Evolutionary conservation across 495 filamentous ascomycete genomes (phyloP).

Genomic region (Aspergillus olivimuriae): DNA sequence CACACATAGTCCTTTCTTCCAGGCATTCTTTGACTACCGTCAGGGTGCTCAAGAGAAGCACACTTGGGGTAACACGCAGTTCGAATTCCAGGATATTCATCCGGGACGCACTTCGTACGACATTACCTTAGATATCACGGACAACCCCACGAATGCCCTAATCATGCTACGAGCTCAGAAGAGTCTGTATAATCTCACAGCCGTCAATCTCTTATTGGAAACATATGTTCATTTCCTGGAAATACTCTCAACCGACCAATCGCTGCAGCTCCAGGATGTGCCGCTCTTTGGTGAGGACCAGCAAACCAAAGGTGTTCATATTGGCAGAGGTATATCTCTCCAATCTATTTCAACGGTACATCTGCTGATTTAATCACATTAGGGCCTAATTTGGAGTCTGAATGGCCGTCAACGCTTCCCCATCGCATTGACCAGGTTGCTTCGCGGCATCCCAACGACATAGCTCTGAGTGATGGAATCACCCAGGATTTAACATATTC

Average conservation of each 20-base stretch:
- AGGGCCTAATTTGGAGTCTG: too few relatives aligned
- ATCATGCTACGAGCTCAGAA: background rate
- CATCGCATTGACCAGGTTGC: background rate
- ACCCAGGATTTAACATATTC: background rate
- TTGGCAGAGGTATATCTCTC: too few relatives aligned
- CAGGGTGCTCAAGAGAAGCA: conserved; percentile 10
- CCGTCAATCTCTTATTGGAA: too few relatives aligned
- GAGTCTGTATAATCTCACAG: background rate
- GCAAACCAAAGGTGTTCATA: too few relatives aligned
- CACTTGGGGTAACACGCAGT: background rate
- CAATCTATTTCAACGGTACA: too few relatives aligned
- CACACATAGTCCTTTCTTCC: conserved; percentile 30
- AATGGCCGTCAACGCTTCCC: background rate
- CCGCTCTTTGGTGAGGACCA: too few relatives aligned
- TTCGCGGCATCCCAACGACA: background rate
- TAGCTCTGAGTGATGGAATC: background rate
- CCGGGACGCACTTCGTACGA: background rate
- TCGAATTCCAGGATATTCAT: conserved; percentile 7
- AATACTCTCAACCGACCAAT: too few relatives aligned
- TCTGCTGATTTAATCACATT: too few relatives aligned
- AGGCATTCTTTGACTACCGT: conserved; percentile 38
- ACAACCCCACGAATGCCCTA: background rate
- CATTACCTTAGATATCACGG: background rate
- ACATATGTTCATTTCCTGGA: too few relatives aligned
- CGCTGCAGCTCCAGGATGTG: too few relatives aligned